Conservation (phyloP, 2,329 filamentous ascomycete genomes). For the Helotiales sp. region DNA sequence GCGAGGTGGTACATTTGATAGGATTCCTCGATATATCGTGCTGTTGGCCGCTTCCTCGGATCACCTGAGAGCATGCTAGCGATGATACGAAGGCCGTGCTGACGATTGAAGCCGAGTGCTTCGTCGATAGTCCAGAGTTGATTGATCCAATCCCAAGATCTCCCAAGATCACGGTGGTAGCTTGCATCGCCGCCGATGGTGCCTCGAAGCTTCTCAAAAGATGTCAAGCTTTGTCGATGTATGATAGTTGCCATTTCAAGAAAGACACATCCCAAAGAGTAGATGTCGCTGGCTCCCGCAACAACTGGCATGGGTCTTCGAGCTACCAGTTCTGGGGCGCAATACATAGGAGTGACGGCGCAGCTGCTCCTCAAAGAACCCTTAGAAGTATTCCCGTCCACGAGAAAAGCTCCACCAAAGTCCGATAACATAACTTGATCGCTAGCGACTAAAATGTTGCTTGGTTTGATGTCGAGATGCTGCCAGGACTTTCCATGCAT, state of each 20-base stretch:
- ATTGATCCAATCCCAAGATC: slow-evolving; percentile 6
- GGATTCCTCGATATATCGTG: slow-evolving; percentile 12
- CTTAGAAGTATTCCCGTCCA: neutral
- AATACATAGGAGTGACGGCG: slow-evolving; percentile 19
- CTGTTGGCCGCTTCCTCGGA: slow-evolving; percentile 7
- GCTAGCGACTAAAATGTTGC: slow-evolving; percentile 9
- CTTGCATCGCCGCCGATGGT: neutral
- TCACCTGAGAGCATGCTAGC: slow-evolving; percentile 8
- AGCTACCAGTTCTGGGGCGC: slow-evolving; percentile 11
- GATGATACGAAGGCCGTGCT: slow-evolving; percentile 1
- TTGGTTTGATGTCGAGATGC: slow-evolving; percentile 23
- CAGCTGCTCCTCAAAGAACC: neutral
- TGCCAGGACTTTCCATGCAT: slow-evolving; percentile 13
- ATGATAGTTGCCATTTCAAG: slow-evolving; percentile 18
- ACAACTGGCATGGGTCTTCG: neutral
- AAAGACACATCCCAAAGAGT: slow-evolving; percentile 17
- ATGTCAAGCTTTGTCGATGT: neutral
- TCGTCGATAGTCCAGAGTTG: slow-evolving; percentile 15
- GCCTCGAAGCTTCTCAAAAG: slow-evolving; percentile 6
- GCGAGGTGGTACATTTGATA: neutral
- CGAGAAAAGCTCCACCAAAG: slow-evolving; percentile 12
- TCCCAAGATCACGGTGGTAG: slow-evolving; percentile 6
- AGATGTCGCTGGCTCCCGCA: slow-evolving; percentile 14
- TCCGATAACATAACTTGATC: slow-evolving; percentile 14
- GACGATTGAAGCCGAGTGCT: neutral